Evolutionary conservation across 1,139 yeast species (phyloP), one percentile per base, ranked within the genome.

Genomic region (Entelexis paramagnoliae): DNA sequence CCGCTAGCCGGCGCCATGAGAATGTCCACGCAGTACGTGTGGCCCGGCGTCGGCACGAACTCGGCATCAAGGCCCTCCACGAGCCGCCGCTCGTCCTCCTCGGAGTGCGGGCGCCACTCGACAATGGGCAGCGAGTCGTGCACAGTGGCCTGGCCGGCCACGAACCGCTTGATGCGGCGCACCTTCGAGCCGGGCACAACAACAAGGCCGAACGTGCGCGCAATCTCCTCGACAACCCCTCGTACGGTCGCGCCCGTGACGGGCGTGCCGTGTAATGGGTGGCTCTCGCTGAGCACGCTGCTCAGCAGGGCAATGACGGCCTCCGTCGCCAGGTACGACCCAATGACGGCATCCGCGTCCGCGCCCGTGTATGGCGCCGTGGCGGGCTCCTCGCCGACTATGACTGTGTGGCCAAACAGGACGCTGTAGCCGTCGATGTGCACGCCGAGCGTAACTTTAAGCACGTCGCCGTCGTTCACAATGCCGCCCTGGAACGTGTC

Each of bases 371-470:
- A 72, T 22, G 96, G 96, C 28, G 87, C 91, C 45, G 76, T 67
- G 5, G 44, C 48, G 2, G 34, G 36, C 48, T 89, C 91, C 26
- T 62, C 63, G 76, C 80, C 83, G 52, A 89, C 81, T 38, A 88
- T 94, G 55, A 87, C 66, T 4, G 96, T 88, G 67, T 91, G 98
- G 30, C 94, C 79, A 8, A 79, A 80, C 64, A 80, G 79, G 4
- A 95, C 82, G 17, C 96, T 84, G 70, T 89, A 91, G 48, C 98
- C 98, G 67, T 91, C 98, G 60, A 91, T 79, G 59, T 91, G 96
- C 54, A 84, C 89, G 46, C 96, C 97, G 38, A 88, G 73, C 22
- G 83, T 73, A 53, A 91, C 76, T 54, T 91, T 88, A 40, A 85
- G 87, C 48, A 89, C 73, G 66, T 91, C 97, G 50, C 97, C 97